phyloP scores from a whole-genome alignment of 768 basidiomycete genomes.

The Crassisporium funariophilum region DNA sequence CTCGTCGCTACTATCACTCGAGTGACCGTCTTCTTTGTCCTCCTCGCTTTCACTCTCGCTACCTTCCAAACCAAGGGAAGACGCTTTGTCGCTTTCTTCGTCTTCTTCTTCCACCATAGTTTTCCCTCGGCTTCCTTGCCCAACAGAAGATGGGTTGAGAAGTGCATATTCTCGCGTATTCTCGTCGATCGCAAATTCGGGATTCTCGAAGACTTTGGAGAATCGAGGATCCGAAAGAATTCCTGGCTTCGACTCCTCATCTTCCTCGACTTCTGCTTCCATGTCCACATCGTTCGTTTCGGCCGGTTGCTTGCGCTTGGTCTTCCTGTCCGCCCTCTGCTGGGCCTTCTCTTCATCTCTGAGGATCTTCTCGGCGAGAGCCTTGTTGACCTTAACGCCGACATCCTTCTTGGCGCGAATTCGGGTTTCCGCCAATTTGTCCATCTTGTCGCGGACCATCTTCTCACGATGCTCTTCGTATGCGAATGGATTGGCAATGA shows the following conservation, averaged over 20 bases:
- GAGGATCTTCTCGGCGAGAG: constrained; percentile 82
- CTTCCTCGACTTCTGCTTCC: constrained; percentile 33
- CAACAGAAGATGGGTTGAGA: constrained; percentile 85
- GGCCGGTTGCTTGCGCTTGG: constrained; percentile 36
- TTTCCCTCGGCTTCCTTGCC: constrained; percentile 48
- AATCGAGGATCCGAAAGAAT: constrained; percentile 89
- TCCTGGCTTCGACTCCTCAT: constrained; percentile 39
- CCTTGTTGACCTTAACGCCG: constrained; percentile 74
- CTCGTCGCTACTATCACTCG: constrained; percentile 55
- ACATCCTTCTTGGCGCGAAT: constrained; percentile 81
- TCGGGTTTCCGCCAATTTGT: constrained; percentile 89
- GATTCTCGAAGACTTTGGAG: constrained; percentile 86
- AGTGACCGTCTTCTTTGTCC: constrained; percentile 14
- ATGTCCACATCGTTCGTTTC: constrained; percentile 33
- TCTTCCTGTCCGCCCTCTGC: constrained; percentile 59
- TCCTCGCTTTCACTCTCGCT: background rate
- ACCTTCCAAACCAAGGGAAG: background rate
- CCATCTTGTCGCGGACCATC: constrained; percentile 84
- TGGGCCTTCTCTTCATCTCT: constrained; percentile 63
- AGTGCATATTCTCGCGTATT: constrained; percentile 85
- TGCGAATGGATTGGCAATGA: constrained; percentile 95
- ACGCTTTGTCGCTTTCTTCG: constrained; percentile 43
- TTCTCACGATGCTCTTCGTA: constrained; percentile 94
- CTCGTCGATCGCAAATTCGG: constrained; percentile 92
- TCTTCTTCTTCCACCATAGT: constrained; percentile 90